Evolutionary conservation across 108 stramenopile genomes (phyloP).

Genomic region (Seminavis robusta): DNA sequence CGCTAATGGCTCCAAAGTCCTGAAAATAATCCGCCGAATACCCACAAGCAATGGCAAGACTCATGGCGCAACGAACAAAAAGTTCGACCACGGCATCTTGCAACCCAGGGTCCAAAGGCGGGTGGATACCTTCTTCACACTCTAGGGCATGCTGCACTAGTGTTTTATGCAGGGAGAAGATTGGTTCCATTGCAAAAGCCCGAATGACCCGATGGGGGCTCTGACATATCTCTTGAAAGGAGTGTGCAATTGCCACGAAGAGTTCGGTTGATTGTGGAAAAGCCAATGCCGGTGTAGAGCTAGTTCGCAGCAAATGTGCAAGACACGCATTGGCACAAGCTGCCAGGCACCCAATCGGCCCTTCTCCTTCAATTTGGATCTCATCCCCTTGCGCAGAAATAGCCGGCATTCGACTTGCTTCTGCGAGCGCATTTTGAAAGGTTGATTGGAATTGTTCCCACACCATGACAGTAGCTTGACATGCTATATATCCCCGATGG

Average conservation of each 20-base stretch:
- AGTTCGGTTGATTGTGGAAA: slow-evolving; percentile 31
- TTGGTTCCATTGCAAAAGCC: slow-evolving; percentile 61
- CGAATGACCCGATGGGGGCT: slow-evolving; percentile 43
- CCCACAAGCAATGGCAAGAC: slow-evolving; percentile 50
- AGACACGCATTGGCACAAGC: slow-evolving; percentile 64
- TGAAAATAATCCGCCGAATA: slow-evolving; percentile 74
- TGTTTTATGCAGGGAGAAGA: slow-evolving; percentile 55
- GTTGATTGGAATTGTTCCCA: slow-evolving; percentile 32
- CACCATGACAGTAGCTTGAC: slow-evolving; percentile 32
- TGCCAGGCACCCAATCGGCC: slow-evolving; percentile 47
- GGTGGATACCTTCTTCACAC: not conserved
- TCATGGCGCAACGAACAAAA: slow-evolving; percentile 34
- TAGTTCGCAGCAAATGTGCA: slow-evolving; percentile 40
- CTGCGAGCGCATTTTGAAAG: slow-evolving; percentile 9
- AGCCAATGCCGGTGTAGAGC: slow-evolving; percentile 10
- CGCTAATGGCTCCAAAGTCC: slow-evolving; percentile 41
- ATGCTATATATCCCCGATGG: slow-evolving; percentile 59
- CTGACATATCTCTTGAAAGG: slow-evolving; percentile 49
- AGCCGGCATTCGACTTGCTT: not conserved
- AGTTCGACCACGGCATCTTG: not conserved
- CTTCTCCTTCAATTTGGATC: slow-evolving; percentile 43
- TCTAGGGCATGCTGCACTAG: too few species aligned
- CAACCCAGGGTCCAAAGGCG: not conserved
- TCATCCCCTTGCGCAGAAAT: too few species aligned
- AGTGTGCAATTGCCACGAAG: slow-evolving; percentile 23